Evolutionary conservation across 2,329 filamentous ascomycete genomes (phyloP).

Genomic region (Neopestalotiopsis clavispora): DNA sequence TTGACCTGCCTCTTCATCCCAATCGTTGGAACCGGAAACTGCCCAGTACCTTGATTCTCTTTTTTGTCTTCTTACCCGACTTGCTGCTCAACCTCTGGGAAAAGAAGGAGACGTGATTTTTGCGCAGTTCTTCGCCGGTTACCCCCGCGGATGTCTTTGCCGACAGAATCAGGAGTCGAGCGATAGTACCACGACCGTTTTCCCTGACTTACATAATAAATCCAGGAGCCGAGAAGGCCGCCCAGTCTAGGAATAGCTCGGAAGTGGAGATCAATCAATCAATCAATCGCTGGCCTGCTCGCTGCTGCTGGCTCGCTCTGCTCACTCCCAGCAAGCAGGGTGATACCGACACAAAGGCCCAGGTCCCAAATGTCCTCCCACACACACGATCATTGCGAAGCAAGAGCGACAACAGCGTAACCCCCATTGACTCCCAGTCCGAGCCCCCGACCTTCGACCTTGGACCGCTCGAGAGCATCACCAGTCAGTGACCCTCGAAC

Average conservation of each 20-base stretch:
- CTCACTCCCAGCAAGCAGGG: conserved; percentile 13
- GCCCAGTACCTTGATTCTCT: background rate
- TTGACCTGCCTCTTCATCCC: conserved; percentile 9
- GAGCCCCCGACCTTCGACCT: background rate
- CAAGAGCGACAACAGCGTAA: conserved; percentile 8
- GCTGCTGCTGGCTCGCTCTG: background rate
- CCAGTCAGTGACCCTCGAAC: background rate
- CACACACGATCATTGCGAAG: conserved; percentile 15
- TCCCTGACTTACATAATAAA: conserved; percentile 14
- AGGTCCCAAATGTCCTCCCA: conserved; percentile 17
- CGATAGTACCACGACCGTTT: background rate
- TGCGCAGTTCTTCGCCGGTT: background rate
- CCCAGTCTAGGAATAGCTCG: conserved; percentile 19
- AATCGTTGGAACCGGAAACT: background rate
- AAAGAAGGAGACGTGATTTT: background rate
- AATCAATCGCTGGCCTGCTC: conserved; percentile 6
- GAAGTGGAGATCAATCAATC: conserved; percentile 16
- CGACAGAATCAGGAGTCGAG: background rate
- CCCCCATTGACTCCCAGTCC: conserved; percentile 9
- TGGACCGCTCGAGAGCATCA: conserved; percentile 3
- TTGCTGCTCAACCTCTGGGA: background rate
- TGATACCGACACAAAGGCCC: conserved; percentile 11
- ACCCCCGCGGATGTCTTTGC: background rate
- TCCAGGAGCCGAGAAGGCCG: conserved; percentile 10
- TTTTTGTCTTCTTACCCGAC: background rate